A percentile compares a stretch with the other conserved stretches of the same genome.
Conservation (phyloP, 192 early-diverging fungal species). For the Coemansia sp. region DNA sequence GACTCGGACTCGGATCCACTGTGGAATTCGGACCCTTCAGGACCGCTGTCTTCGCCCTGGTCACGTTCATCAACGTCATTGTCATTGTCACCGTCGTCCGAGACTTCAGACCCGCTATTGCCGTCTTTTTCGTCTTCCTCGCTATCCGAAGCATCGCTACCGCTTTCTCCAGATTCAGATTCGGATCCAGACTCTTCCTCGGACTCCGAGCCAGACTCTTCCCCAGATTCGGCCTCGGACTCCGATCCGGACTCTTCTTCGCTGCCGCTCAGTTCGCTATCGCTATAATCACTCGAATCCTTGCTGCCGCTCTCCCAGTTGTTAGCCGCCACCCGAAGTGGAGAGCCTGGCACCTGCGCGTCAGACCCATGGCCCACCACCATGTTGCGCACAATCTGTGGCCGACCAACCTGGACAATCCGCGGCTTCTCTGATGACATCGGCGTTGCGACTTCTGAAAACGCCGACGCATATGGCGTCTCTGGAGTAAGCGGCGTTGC, state of each 20-base stretch:
- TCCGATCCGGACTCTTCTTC: neutral
- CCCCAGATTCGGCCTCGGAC: neutral
- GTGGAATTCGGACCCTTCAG: neutral
- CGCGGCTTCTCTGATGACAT: constrained; percentile 32
- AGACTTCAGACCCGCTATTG: neutral
- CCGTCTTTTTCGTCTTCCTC: constrained; percentile 2
- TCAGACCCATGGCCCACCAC: constrained; percentile 11
- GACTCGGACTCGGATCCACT: neutral
- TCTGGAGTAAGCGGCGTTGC: constrained; percentile 27
- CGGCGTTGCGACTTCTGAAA: constrained; percentile 19
- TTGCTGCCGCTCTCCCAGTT: constrained; percentile 37
- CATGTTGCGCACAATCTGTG: constrained; percentile 18
- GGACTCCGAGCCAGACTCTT: constrained; percentile 8
- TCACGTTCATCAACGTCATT: too few species aligned
- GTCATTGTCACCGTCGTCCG: constrained; percentile 10
- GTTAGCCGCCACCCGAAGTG: constrained; percentile 18
- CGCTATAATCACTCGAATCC: constrained; percentile 11
- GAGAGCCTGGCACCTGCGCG: constrained; percentile 15
- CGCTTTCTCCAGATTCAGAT: neutral
- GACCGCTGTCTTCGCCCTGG: too few species aligned
- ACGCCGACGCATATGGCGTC: constrained; percentile 11
- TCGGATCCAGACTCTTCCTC: neutral
- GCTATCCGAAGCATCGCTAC: neutral
- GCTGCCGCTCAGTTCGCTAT: constrained; percentile 1
- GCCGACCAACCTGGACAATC: constrained; percentile 34